These are phyloP conservation scores for Clitopilus passeckerianus DNA, from an alignment of 768 basidiomycete species.

Conservation along the genomic window DNA sequence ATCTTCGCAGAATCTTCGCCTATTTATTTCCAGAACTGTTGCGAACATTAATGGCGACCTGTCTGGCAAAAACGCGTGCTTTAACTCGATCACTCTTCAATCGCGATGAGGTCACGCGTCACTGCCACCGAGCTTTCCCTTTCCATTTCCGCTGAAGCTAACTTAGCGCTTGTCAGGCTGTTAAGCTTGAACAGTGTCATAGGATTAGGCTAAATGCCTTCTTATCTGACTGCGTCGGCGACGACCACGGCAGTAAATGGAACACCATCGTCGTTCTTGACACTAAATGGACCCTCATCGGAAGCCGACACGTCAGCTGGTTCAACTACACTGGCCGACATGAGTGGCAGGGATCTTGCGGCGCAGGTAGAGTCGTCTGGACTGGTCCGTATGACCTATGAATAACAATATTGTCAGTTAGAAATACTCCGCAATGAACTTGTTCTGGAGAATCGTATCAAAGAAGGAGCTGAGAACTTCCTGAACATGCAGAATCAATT, in stretches of 20 bases:
- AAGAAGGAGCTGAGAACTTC: slow-evolving; percentile 89
- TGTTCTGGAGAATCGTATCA: slow-evolving; percentile 75
- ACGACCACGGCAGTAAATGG: neutral
- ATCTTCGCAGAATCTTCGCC: too few relatives aligned
- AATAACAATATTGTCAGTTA: slow-evolving; percentile 36
- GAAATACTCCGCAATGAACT: slow-evolving; percentile 64
- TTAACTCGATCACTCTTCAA: neutral
- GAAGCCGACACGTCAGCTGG: neutral
- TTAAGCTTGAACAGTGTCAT: neutral
- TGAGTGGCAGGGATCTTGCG: slow-evolving; percentile 39
- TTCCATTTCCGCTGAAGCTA: neutral
- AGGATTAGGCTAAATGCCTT: neutral
- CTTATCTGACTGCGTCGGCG: neutral
- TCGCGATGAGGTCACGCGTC: slow-evolving; percentile 10
- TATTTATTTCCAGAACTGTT: too few relatives aligned
- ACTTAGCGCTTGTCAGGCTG: neutral
- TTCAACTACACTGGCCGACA: slow-evolving; percentile 24
- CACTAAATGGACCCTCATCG: neutral
- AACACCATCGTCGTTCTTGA: neutral
- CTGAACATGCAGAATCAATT: slow-evolving; percentile 48
- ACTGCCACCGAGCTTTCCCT: slow-evolving; percentile 1
- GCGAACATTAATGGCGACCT: too few relatives aligned
- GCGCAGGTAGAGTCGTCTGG: slow-evolving; percentile 35
- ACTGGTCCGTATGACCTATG: neutral
- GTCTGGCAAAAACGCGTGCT: neutral